Base-by-base conservation (phyloP, 306 rosid species). In the Lablab purpureus region DNA sequence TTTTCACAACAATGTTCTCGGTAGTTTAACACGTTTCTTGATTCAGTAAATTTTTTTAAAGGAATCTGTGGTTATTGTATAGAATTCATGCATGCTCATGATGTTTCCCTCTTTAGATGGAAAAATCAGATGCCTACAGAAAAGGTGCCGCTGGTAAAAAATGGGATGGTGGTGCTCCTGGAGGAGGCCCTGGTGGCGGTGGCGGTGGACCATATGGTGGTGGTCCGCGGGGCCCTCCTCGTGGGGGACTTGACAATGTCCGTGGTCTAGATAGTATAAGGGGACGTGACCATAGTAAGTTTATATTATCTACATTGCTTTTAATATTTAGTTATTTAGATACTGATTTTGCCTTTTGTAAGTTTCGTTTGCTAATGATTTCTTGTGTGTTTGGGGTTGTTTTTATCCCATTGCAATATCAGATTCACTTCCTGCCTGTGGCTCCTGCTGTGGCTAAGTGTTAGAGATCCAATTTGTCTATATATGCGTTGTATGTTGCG, bases 351-450 rank as follows among this genome's bases (percentile, higher is more conserved):
- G 1, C n/a, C 73, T 40, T n/a, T 36, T 71, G 43, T 63, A 36
- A n/a, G 22, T 25, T 72, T 60, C 52, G 40, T 52, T 56, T 76
- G 34, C 69, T 75, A 71, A 75, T 25, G 7, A 23, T 59, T 14
- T 40, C 5, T 62, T 41, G 41, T 40, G 22, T 23, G 6, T 14
- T 47, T 25, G 32, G 60, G n/a, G n/a, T 56, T 51, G 64, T 2
- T 59, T 78, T 59, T 4, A 37, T 72, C 47, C 71, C 45, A 71
- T 77, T 79, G 52, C 68, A 83, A 55, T 80, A 83, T 0, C 97
- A 95, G 98, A 82, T 87, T 81, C 99, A 8, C 79, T 89, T 28
- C 99, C 99, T 64, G 99, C 98, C 21, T 95, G 99, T 9, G 99
- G 98, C 36, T 95, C 99, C 58, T 95, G 99, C 96, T 95, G 99